These are phyloP conservation scores for Cytospora chrysosperma DNA, from an alignment of 2,329 filamentous ascomycete species.

Conservation along the genomic window DNA sequence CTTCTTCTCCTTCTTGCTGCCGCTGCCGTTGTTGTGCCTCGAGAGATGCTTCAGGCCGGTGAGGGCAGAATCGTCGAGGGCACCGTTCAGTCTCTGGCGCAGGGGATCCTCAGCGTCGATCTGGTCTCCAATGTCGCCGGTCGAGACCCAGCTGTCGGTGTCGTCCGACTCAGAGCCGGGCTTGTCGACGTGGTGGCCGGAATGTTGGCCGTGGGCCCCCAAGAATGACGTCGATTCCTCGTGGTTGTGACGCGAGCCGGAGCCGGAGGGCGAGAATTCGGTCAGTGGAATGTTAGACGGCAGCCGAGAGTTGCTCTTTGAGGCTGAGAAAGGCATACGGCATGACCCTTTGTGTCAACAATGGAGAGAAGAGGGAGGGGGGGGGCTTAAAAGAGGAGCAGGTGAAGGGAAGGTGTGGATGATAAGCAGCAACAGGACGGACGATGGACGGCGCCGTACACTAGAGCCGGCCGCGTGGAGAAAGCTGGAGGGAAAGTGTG, in stretches of 20 bases:
- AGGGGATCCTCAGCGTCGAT: constrained; percentile 81
- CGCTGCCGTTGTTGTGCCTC: constrained; percentile 34
- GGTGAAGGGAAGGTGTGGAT: constrained; percentile 30
- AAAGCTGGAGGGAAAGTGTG: constrained; percentile 12
- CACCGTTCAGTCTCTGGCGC: constrained; percentile 65
- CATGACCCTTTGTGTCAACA: constrained; percentile 45
- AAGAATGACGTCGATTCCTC: constrained; percentile 49
- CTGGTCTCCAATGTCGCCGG: constrained; percentile 92
- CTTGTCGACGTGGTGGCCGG: constrained; percentile 47
- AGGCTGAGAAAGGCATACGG: constrained; percentile 71
- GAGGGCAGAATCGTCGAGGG: constrained; percentile 62
- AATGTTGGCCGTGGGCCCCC: constrained; percentile 40
- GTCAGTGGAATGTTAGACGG: constrained; percentile 86
- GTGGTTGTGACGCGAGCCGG: constrained; percentile 37
- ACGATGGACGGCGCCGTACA: constrained; percentile 7
- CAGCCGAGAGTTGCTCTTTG: constrained; percentile 56
- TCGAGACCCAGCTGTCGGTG: constrained; percentile 75
- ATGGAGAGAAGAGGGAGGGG: constrained; percentile 22
- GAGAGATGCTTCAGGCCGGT: constrained; percentile 47
- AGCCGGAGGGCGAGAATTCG: constrained; percentile 53
- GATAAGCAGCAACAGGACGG: constrained; percentile 22
- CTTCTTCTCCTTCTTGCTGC: constrained; percentile 49
- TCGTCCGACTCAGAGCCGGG: constrained; percentile 61
- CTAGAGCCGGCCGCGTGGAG: constrained; percentile 6
- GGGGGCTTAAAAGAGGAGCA: constrained; percentile 31